phyloP scores from a whole-genome alignment of 352 stramenopile genomes.

The Globisporangium spiculum region DNA sequence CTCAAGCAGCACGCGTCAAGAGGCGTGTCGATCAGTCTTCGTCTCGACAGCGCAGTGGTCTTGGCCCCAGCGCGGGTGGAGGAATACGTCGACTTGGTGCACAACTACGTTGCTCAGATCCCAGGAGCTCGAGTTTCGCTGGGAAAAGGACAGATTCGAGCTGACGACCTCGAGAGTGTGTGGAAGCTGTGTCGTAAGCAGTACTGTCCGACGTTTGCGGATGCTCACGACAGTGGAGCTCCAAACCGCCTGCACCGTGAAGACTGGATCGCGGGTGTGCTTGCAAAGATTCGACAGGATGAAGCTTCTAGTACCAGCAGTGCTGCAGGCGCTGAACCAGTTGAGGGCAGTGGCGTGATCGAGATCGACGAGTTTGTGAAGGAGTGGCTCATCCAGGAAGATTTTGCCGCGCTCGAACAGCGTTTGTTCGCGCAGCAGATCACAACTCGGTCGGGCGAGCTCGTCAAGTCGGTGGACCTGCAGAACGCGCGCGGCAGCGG shows the following conservation, averaged over 20 bases:
- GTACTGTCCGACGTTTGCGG: constrained; percentile 6
- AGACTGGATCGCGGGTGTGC: constrained; percentile 41
- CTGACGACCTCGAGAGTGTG: constrained; percentile 43
- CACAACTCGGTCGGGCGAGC: constrained; percentile 36
- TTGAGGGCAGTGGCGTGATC: constrained; percentile 18
- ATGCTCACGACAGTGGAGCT: neutral
- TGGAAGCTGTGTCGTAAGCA: constrained; percentile 49
- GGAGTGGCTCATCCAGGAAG: constrained; percentile 74
- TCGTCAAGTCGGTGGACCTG: constrained; percentile 42
- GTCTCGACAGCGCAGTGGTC: constrained; percentile 41
- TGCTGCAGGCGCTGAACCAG: neutral
- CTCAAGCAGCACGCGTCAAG: constrained; percentile 70
- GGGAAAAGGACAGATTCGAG: constrained; percentile 26
- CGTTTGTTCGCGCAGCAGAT: constrained; percentile 50
- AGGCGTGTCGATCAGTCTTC: constrained; percentile 69
- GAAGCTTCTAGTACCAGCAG: neutral
- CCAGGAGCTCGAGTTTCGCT: constrained; percentile 13
- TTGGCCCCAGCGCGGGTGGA: constrained; percentile 42
- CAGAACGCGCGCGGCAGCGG: constrained; percentile 51
- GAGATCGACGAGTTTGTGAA: constrained; percentile 64
- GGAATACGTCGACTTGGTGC: constrained; percentile 44
- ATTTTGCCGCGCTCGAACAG: constrained; percentile 54
- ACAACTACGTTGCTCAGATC: constrained; percentile 23
- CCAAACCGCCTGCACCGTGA: constrained; percentile 23
- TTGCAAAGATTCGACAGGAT: constrained; percentile 40